These are phyloP conservation scores for Xylaria telfairii DNA, from an alignment of 495 filamentous ascomycete species.

Conservation along the genomic window DNA sequence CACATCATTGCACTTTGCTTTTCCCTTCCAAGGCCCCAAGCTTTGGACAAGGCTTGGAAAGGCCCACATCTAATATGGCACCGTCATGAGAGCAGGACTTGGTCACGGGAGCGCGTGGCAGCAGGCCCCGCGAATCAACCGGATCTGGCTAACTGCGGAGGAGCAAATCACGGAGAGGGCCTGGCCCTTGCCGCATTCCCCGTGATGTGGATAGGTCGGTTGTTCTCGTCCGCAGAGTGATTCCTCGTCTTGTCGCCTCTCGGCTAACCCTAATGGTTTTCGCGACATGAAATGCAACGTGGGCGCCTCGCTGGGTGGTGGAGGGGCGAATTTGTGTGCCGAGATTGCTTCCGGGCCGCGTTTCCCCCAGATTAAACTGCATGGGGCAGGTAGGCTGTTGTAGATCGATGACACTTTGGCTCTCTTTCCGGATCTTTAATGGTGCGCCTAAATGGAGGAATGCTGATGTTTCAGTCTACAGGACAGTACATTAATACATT, in stretches of 20 bases:
- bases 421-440: neutral
- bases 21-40: neutral
- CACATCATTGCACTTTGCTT: neutral
- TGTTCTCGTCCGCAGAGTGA: conserved; percentile 55
- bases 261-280: conserved; percentile 62
- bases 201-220: conserved; percentile 29
- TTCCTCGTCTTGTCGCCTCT: neutral
- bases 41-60: conserved; percentile 13
- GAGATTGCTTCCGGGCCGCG: conserved; percentile 33
- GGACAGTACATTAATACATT: neutral
- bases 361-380: conserved; percentile 39
- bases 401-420: conserved; percentile 1
- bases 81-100: neutral
- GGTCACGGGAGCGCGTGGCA: conserved; percentile 11
- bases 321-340: neutral
- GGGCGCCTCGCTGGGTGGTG: conserved; percentile 8
- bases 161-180: conserved; percentile 24
- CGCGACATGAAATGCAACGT: conserved; percentile 27
- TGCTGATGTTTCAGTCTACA: neutral
- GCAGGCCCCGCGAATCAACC: conserved; percentile 26
- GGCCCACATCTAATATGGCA: conserved; percentile 16
- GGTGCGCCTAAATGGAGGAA: conserved; percentile 15
- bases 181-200: conserved; percentile 29
- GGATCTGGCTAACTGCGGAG: conserved; percentile 38
- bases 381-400: conserved; percentile 1